phyloP scores from a whole-genome alignment of 805 yeast species.

The Geotrichum ghanense region DNA sequence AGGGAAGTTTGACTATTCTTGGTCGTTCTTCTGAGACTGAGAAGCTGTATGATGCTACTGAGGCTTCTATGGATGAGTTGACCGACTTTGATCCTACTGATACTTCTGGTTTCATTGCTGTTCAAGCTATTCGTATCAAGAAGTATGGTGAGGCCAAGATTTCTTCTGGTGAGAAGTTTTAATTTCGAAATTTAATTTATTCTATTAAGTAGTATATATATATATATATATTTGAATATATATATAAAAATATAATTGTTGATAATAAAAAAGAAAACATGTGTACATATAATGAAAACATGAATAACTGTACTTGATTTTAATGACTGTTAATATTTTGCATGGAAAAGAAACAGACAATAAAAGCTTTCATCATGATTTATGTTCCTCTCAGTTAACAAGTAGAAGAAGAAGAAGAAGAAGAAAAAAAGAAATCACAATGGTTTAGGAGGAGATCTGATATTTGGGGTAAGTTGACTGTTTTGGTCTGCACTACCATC shows the following conservation, averaged over 20 bases:
- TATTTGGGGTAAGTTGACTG: not conserved
- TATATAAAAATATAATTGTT: no score
- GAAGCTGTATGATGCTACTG: conserved; percentile 94
- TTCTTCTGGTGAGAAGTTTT: conserved; percentile 48
- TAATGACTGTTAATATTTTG: not conserved
- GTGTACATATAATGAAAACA: not conserved
- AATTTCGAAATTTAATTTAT: conserved; percentile 8
- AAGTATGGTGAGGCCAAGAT: conserved; percentile 94
- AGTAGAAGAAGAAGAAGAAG: not conserved
- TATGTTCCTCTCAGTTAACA: not conserved
- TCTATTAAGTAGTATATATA: not conserved
- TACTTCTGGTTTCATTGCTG: conserved; percentile 94
- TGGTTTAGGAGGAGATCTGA: not conserved
- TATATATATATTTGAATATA: no score
- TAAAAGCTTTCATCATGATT: not conserved
- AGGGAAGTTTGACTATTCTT: conserved; percentile 72
- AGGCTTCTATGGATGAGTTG: conserved; percentile 98
- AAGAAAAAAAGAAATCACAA: not conserved
- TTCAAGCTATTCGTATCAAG: conserved; percentile 96
- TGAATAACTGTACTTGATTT: no score
- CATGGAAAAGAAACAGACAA: not conserved
- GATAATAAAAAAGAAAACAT: conserved; percentile 1
- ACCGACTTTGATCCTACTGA: conserved; percentile 97
- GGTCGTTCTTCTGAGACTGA: conserved; percentile 96
- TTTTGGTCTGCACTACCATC: not conserved